Base-by-base conservation (phyloP, 257 asterid species). In the Rehmannia glutinosa region DNA sequence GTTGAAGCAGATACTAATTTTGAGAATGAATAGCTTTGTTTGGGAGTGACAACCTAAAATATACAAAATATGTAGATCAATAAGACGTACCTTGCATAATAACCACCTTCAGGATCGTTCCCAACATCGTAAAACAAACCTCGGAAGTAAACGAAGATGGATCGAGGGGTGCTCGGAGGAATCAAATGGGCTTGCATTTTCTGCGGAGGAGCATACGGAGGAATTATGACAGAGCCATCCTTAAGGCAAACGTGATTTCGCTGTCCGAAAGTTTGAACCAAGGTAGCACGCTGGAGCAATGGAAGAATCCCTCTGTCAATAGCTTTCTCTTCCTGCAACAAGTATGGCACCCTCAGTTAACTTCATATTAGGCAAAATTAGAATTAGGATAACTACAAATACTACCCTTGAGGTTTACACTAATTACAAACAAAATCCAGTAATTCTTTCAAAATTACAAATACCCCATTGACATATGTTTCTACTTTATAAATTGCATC, bases 131-230 rank as follows among this genome's bases (percentile, higher is more conserved):
- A 87, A 75, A 92, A 89, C 86, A 89, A 64, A 61, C 98, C 98
- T 63, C 96, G 84, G 77, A 92, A 92, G 77, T 89, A 92, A 74
- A 89, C 98, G 51, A 92, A 92, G 56, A 92, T 92, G 79, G 98
- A 92, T 2, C 97, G 80, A 39, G 98, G 97, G 39, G 87, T 89
- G 74, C 62, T 82, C 2, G 98, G 91, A 77, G 97, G 93, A 71
- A 89, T 92, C 53, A 89, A 55, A 81, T 85, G 98, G 16, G 96
- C 73, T 55, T 87, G 91, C 96, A 92, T 89, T 82, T 92, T 92
- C 84, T 87, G 95, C 1, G 96, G 96, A 59, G 96, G 96, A 21
- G 96, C 98, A 57, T 83, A 92, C 16, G 98, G 98, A 63, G 98
- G 98, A 71, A 92, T 83, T 27, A 76, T 89, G 64, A 92, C 82